A percentile compares a stretch with the other conserved stretches of the same genome.
Evolutionary conservation across 2,329 filamentous ascomycete species (phyloP).

Genomic region (Pseudocercospora musae): DNA sequence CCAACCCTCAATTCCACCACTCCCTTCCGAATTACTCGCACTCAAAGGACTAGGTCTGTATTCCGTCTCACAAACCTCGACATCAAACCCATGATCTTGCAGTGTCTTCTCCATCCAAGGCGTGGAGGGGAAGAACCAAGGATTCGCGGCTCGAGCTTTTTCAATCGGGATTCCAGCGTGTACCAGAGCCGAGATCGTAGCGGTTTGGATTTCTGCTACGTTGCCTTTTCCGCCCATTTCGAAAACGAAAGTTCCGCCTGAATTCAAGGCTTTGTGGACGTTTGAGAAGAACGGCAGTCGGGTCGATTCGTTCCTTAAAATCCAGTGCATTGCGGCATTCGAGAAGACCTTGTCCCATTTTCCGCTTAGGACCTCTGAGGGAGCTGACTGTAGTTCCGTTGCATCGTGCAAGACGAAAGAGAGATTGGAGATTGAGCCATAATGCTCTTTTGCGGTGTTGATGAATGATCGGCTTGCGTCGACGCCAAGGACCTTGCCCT

Average conservation of each 20-base stretch:
- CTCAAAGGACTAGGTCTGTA: slow-evolving; percentile 60
- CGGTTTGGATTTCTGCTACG: slow-evolving; percentile 59
- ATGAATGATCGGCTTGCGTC: slow-evolving; percentile 43
- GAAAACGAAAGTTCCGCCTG: slow-evolving; percentile 60
- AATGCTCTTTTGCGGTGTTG: slow-evolving; percentile 31
- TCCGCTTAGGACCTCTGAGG: slow-evolving; percentile 20
- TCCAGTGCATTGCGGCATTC: slow-evolving; percentile 47
- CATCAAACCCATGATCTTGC: slow-evolving; percentile 41
- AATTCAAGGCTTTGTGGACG: slow-evolving; percentile 51
- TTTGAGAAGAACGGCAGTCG: slow-evolving; percentile 53
- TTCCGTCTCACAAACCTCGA: slow-evolving; percentile 56
- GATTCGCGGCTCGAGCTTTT: slow-evolving; percentile 51
- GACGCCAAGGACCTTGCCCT: slow-evolving; percentile 37
- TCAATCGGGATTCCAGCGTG: slow-evolving; percentile 51
- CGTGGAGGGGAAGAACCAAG: slow-evolving; percentile 72
- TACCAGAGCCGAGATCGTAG: slow-evolving; percentile 53
- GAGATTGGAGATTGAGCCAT: slow-evolving; percentile 24
- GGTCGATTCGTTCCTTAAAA: slow-evolving; percentile 47
- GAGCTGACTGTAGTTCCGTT: slow-evolving; percentile 24
- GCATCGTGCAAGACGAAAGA: slow-evolving; percentile 35
- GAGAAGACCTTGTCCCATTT: slow-evolving; percentile 42
- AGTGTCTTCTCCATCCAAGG: slow-evolving; percentile 50
- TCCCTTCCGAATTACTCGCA: slow-evolving; percentile 32
- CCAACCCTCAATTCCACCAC: slow-evolving; percentile 43
- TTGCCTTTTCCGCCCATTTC: slow-evolving; percentile 73